Evolutionary conservation across 148 eudicot species (phyloP), one percentile per base, ranked within the genome.

Genomic region (Silene uniflora): DNA sequence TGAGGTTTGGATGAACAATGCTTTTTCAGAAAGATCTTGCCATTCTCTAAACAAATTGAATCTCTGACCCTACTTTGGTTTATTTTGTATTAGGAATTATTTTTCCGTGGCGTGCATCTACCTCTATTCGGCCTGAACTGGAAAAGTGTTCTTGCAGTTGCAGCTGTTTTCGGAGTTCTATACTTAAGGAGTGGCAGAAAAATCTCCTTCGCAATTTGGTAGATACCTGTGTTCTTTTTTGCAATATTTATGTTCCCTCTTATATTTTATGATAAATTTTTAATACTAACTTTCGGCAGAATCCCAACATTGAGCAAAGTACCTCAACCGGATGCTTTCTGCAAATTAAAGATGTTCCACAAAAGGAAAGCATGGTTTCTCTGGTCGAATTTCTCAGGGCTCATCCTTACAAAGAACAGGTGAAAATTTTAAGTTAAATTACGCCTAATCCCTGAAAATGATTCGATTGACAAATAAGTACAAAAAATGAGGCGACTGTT

Each of bases 301-400:
- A n/a, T n/a, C n/a, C n/a, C n/a, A n/a, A n/a, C n/a, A n/a, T n/a
- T n/a, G n/a, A n/a, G n/a, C n/a, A n/a, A n/a, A 95, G 89, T 92
- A 90, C 76, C 91, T 95, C 35, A 90, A 92, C 81, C 80, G 96
- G 79, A 96, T 90, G 54, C 97, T 92, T 72, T 95, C 99, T 39
- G 99, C 99, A n/a, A n/a, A n/a, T n/a, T n/a, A 10, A 92, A 95
- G 79, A 90, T 95, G 97, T 95, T 95, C 79, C 99, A 92, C 84
- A 89, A 86, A 92, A 88, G 88, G 96, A 95, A 62, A 95, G 94
- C 89, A 88, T 92, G 97, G 74, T 74, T 29, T 96, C 97, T 19
- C 90, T 95, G 62, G 90, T 95, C 39, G 96, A 92, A 60, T 95
- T 92, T 69, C 96, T 95, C 67, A 83, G 89, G 18, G 78, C 29